Evolutionary conservation across 2,329 filamentous ascomycete species (phyloP).

Genomic region (Paraphoma sp.): DNA sequence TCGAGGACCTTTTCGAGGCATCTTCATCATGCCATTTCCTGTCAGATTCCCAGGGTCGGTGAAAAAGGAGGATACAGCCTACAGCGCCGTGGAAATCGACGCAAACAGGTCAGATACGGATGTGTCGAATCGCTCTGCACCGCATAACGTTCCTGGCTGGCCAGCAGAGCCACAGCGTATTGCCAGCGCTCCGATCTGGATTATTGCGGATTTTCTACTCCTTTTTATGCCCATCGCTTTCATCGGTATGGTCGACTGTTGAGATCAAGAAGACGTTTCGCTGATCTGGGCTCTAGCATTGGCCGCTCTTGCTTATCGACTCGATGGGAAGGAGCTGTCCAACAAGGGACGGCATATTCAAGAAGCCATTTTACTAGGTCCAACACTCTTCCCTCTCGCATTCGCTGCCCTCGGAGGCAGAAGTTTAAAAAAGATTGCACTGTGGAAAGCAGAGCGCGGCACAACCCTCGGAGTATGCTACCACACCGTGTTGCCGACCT

Average conservation of each 20-base stretch:
- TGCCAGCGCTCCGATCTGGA: not conserved
- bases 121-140: not conserved
- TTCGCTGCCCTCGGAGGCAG: slow-evolving; percentile 6
- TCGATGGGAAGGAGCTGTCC: not conserved
- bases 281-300: not conserved
- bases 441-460: slow-evolving; percentile 6
- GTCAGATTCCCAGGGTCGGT: not conserved
- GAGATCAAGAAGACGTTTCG: too few species aligned
- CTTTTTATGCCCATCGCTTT: slow-evolving; percentile 3
- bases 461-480: slow-evolving; percentile 2
- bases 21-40: not conserved
- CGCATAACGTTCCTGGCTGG: not conserved
- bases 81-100: not conserved
- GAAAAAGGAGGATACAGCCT: not conserved
- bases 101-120: slow-evolving; percentile 2
- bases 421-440: slow-evolving; percentile 7
- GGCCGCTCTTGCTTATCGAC: slow-evolving; percentile 3
- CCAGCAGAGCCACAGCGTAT: slow-evolving; percentile 2
- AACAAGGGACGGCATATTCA: slow-evolving; percentile 1
- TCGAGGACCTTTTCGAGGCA: not conserved
- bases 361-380: slow-evolving; percentile 2
- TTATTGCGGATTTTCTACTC: slow-evolving; percentile 2
- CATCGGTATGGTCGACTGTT: not conserved
- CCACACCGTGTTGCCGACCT: too few species aligned
- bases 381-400: slow-evolving; percentile 5